Evolutionary conservation across 2,329 filamentous ascomycete genomes (phyloP).

Genomic region (Chrysoporthe deuterocubensis): DNA sequence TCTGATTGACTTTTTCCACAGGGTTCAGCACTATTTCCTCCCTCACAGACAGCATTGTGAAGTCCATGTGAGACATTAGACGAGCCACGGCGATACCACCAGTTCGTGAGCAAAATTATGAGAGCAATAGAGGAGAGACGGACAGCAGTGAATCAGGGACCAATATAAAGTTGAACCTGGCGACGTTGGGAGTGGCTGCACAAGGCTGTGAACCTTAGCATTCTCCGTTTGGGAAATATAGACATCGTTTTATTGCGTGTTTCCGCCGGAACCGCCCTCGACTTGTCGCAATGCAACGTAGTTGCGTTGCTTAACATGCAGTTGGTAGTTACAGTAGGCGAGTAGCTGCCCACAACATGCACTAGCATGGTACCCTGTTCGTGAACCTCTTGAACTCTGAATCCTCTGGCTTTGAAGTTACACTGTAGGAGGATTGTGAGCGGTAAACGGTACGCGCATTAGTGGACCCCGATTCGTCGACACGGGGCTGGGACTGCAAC

Average conservation of each 20-base stretch:
- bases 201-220: neutral
- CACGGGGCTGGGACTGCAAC: neutral
- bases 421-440: neutral
- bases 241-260: neutral
- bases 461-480: neutral
- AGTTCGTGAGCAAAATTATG: neutral
- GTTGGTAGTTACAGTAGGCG: neutral
- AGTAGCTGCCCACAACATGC: neutral
- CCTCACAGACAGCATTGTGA: neutral
- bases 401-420: neutral
- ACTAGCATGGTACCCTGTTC: no score
- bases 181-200: neutral
- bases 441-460: neutral
- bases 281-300: neutral
- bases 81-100: neutral
- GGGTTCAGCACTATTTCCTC: conserved; percentile 3
- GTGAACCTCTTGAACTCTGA: no score
- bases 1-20: conserved; percentile 5
- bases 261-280: neutral
- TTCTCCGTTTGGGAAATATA: neutral
- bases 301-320: neutral
- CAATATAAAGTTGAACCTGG: neutral
- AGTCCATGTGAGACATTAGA: neutral
- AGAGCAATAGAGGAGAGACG: neutral
- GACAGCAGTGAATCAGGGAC: neutral